Conservation (phyloP, 2,329 filamentous ascomycete genomes). For the Diaporthe batatas region DNA sequence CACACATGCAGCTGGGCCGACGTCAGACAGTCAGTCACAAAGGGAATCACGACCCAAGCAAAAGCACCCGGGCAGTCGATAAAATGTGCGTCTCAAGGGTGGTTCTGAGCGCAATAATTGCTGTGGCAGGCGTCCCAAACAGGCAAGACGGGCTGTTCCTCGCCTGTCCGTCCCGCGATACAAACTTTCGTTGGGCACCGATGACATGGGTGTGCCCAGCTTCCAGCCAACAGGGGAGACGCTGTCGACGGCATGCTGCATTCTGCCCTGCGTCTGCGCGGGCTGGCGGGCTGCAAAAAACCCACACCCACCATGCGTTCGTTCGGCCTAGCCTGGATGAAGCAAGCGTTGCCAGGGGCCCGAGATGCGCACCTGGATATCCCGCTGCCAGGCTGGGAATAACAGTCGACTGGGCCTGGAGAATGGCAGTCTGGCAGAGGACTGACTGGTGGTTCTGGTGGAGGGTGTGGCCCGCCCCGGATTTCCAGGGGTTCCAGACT, state of each 20-base stretch:
- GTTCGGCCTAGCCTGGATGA: conserved; percentile 4
- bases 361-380: conserved; percentile 30
- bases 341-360: conserved; percentile 26
- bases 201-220: conserved; percentile 37
- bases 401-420: not conserved
- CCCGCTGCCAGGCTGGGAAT: conserved; percentile 15
- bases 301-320: not conserved
- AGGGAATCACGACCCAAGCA: conserved; percentile 20
- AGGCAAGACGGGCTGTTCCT: conserved; percentile 27
- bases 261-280: conserved; percentile 21
- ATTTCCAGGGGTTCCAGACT: conserved; percentile 31
- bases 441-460: conserved; percentile 19
- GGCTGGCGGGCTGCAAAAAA: conserved; percentile 3
- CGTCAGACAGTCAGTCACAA: conserved; percentile 24
- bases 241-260: conserved; percentile 37
- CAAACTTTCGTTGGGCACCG: conserved; percentile 42
- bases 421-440: too few relatives aligned
- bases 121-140: conserved; percentile 29
- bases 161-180: conserved; percentile 31
- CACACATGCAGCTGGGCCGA: conserved; percentile 7
- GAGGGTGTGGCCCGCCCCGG: conserved; percentile 33
- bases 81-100: conserved; percentile 31
- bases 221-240: conserved; percentile 41
- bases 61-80: conserved; percentile 14
- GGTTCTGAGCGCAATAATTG: conserved; percentile 24